A percentile compares a stretch with the other conserved stretches of the same genome.
Evolutionary conservation across 1,284 basidiomycete genomes (phyloP).

Genomic region (Golubevia sp.): DNA sequence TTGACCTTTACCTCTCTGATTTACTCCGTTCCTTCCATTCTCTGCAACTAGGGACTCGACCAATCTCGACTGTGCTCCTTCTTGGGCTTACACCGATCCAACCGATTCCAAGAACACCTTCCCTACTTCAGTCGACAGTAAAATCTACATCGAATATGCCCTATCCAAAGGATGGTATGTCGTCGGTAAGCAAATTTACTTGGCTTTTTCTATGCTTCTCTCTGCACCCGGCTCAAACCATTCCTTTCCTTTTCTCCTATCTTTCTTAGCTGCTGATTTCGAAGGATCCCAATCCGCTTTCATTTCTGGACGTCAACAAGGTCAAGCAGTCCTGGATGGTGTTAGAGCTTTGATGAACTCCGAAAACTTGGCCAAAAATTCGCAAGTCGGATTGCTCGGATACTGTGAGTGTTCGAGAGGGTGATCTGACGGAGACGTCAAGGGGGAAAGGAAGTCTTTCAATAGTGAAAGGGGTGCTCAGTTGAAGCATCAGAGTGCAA

Average conservation of each 20-base stretch:
- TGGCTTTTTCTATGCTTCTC: too few species aligned
- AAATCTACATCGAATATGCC: slow-evolving; percentile 3
- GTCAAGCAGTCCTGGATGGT: slow-evolving; percentile 6
- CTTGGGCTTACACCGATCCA: slow-evolving; percentile 4
- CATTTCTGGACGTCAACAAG: slow-evolving; percentile 9
- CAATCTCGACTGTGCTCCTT: slow-evolving; percentile 4
- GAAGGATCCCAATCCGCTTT: slow-evolving; percentile 11
- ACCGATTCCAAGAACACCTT: neutral
- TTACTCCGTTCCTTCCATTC: slow-evolving; percentile 25
- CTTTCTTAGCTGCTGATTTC: slow-evolving; percentile 12
- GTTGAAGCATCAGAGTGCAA: too few species aligned
- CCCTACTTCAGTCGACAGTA: slow-evolving; percentile 7
- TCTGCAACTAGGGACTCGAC: slow-evolving; percentile 23
- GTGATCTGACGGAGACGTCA: too few species aligned
- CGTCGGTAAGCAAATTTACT: neutral
- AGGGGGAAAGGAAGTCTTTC: too few species aligned
- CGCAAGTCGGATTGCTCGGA: slow-evolving; percentile 6
- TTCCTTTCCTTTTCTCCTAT: too few species aligned
- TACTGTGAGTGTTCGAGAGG: too few species aligned
- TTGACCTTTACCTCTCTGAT: too few species aligned
- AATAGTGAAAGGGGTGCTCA: too few species aligned
- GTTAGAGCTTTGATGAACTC: slow-evolving; percentile 7
- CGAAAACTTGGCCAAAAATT: slow-evolving; percentile 1
- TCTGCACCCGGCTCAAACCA: too few species aligned
- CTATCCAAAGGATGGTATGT: slow-evolving; percentile 7